Evolutionary conservation across 768 basidiomycete species (phyloP), one percentile per base, ranked within the genome.

Genomic region (Psilocybe subaeruginosa): DNA sequence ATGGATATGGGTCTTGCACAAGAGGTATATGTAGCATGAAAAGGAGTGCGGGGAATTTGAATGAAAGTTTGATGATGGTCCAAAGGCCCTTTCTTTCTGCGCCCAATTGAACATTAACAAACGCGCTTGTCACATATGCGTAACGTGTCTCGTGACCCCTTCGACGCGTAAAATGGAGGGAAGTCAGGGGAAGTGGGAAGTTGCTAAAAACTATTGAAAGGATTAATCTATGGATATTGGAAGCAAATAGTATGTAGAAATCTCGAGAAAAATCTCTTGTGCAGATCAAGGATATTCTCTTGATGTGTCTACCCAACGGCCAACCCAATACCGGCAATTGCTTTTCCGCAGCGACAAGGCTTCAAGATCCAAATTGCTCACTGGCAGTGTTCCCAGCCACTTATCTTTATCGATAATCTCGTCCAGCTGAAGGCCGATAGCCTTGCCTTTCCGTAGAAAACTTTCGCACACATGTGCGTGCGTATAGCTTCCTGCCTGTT

Each of bases 271-370:
- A 23, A 23, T 23, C 23, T 23, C 23, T 23, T 23, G 2, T 23
- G 23, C 19, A 23, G 23, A 23, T 23, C 23, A 23, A 23, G 23
- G 23, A 23, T 23, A 23, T 23, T 23, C 2, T 23, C 23, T 23
- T 23, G 23, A 23, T 23, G 2, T 6, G 16, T 49, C 59, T n/a
- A 67, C 66, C 84, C 85, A 86, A 37, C 76, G 74, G 23, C 85
- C 86, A n/a, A 83, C 70, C 89, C 89, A 89, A 76, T 81, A 85
- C 29, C 83, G 78, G 68, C 86, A 90, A 68, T 82, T 83, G 11
- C 75, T 78, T 69, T 89, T 89, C 48, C 88, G 77, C 31, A 78
- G 63, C 2, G 74, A 73, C 48, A 90, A 73, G 41, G 79, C 81
- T 37, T 79, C 76, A 23, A 59, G 66, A 65, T 85, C 81, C 11